Base-by-base conservation (phyloP, 441 rosid species). In the Erysimum pusillum region DNA sequence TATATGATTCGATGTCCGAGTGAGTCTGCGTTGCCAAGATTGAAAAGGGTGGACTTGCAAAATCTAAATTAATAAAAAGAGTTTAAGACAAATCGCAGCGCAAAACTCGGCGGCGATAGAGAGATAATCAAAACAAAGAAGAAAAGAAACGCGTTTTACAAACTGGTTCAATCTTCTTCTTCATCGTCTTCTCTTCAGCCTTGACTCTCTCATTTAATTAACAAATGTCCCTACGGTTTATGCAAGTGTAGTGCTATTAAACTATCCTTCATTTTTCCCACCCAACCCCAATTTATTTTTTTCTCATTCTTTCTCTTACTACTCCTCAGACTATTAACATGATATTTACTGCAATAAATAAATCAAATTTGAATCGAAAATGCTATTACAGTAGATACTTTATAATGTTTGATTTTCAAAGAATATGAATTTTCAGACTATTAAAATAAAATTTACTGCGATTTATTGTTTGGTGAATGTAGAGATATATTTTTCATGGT, bases 211-310 rank as follows among this genome's bases (percentile, higher is more conserved):
- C 63, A 31, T 71, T 77, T 13, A 57, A 77, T 39, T 64, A 36
- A 63, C 71, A 46, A 52, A 17, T 39, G 38, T 61, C 69, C 69
- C 44, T 20, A 61, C 64, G 74, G 76, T 67, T 68, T 63, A 79
- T 74, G 72, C 75, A 74, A 36, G 28, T 61, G 65, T 78, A 67
- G 58, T 73, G 69, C 63, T 46, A 67, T 61, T 67, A 68, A 74
- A 11, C 71, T 58, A 78, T 39, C 58, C 59, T 41, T 73, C 6
- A 11, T 44, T 53, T 52, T 73, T 78, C 81, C 73, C 78, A 73
- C 65, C 67, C 67, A 52, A 14, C 57, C 8, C 25, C 62, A 22
- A 13, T 42, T 15, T 22, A 4, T 11, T 15, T 13, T n/a, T 13
- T 22, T 22, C 25, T 12, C 18, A 34, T 59, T 59, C 42, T 34